phyloP scores from a whole-genome alignment of 768 basidiomycete species.

The Amanita thiersii region DNA sequence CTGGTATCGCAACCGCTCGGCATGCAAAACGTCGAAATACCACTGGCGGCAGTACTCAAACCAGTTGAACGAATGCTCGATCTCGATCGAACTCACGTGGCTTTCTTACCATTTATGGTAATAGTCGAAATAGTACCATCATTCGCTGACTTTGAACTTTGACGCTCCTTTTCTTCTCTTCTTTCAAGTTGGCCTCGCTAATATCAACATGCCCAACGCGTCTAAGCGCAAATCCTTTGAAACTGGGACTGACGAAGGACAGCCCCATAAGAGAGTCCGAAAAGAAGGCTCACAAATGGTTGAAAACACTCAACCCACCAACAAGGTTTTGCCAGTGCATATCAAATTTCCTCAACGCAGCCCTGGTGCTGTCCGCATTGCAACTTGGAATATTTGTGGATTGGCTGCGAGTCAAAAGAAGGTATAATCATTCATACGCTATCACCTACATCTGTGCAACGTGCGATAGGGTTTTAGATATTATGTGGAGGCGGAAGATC shows the following conservation, averaged over 20 bases:
- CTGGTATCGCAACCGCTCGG: too few species aligned
- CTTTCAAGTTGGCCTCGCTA: too few species aligned
- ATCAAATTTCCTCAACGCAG: conserved; percentile 48
- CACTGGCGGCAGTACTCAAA: too few species aligned
- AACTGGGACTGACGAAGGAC: conserved; percentile 2
- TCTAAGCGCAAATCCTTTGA: conserved; percentile 8
- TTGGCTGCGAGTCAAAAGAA: conserved; percentile 72
- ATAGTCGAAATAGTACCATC: too few species aligned
- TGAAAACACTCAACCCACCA: conserved; percentile 52
- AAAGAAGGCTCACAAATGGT: not conserved
- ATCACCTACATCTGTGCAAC: conserved; percentile 3
- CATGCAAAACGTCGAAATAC: too few species aligned
- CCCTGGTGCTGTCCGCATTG: conserved; percentile 44
- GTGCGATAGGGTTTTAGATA: conserved; percentile 61
- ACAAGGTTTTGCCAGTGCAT: conserved; percentile 59
- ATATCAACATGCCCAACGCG: too few species aligned
- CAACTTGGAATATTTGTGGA: conserved; percentile 78
- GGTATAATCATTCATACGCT: conserved; percentile 25
- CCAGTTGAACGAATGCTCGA: too few species aligned
- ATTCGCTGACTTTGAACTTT: too few species aligned
- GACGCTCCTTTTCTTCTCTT: too few species aligned
- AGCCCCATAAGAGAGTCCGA: conserved; percentile 17
- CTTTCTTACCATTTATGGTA: not conserved
- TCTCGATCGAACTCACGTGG: not conserved
- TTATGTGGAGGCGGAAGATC: conserved; percentile 81